Percentiles rank a stretch among this genome's conserved stretches.
Evolutionary conservation across 441 rosid species (phyloP).

Genomic region (Gossypium gossypioides): DNA sequence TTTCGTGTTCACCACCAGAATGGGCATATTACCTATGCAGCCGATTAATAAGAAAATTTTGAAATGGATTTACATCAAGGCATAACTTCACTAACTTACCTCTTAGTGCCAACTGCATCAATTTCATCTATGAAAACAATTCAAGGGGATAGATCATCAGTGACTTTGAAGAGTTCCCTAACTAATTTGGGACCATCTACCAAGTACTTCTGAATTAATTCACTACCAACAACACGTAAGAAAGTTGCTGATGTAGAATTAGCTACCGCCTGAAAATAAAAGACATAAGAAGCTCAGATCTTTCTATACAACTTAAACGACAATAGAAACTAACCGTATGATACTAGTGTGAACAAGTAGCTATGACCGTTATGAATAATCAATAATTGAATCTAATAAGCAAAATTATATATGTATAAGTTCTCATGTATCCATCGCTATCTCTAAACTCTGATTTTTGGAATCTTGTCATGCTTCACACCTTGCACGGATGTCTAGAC

Average conservation of each 20-base stretch:
- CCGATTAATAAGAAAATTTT: not conserved
- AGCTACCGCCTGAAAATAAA: constrained; percentile 63
- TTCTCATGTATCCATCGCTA: not conserved
- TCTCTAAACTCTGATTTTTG: not conserved
- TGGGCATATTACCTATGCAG: constrained; percentile 67
- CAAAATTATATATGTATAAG: not conserved
- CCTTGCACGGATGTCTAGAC: not conserved
- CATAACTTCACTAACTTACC: constrained; percentile 27
- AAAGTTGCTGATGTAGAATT: constrained; percentile 90
- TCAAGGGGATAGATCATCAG: constrained; percentile 85
- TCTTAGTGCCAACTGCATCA: constrained; percentile 88
- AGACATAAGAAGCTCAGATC: not conserved
- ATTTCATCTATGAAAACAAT: constrained; percentile 93
- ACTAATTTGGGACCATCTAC: constrained; percentile 93
- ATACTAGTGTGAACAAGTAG: not conserved
- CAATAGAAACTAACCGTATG: not conserved
- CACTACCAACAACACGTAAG: constrained; percentile 90
- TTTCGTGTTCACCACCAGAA: constrained; percentile 95
- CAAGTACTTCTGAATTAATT: constrained; percentile 80
- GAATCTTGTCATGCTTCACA: not conserved
- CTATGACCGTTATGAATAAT: not conserved
- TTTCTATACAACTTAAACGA: not conserved
- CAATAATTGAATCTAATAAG: not conserved
- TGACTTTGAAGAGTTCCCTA: constrained; percentile 88
- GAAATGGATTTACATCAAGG: not conserved